Base-by-base conservation (phyloP, 2,329 filamentous ascomycete species). In the Calonectria multiphialidica region DNA sequence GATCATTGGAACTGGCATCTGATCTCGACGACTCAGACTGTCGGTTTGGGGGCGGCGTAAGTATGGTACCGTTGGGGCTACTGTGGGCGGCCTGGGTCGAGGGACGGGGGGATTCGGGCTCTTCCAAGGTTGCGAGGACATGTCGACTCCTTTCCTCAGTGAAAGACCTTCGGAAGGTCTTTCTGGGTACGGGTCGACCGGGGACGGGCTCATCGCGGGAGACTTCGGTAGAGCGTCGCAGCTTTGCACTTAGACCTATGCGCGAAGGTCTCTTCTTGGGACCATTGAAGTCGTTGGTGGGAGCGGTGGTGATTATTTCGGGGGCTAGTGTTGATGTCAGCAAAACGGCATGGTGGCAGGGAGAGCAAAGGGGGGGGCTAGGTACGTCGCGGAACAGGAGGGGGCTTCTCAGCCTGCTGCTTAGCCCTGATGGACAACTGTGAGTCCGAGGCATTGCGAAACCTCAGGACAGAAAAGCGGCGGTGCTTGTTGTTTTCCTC, bases 391-490 rank as follows among this genome's bases (percentile, higher is more conserved):
- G 87, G 91, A 80, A 90, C 87, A 78, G 88, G 92, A 79, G 88
- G 91, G 25, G 87, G 84, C 77, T 86, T 88, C 79, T 88, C 86
- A 72, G 87, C 86, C 68, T 95, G 92, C 78, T 93, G 90, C 82
- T 93, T 95, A 65, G 93, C 93, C 81, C 91, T 90, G 35, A 92
- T 87, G 13, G 95, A 95, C 73, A 98, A 86, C 83, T 98, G 95
- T 63, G 95, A 94, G 85, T 98, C 96, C 10, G 96, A 98, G 73
- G 95, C 96, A 89, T 98, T 96, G 80, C 95, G 94, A 82, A 97
- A 95, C 80, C 93, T 93, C 85, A 98, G 87, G 83, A 98, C 87
- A 68, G 90, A 92, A 81, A 93, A 93, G 73, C 91, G 89, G 72
- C 88, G 89, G 77, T 91, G 88, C 78, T 89, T 91, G 40, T 84